phyloP scores from a whole-genome alignment of 306 rosid species.

The Castanea mollissima region DNA sequence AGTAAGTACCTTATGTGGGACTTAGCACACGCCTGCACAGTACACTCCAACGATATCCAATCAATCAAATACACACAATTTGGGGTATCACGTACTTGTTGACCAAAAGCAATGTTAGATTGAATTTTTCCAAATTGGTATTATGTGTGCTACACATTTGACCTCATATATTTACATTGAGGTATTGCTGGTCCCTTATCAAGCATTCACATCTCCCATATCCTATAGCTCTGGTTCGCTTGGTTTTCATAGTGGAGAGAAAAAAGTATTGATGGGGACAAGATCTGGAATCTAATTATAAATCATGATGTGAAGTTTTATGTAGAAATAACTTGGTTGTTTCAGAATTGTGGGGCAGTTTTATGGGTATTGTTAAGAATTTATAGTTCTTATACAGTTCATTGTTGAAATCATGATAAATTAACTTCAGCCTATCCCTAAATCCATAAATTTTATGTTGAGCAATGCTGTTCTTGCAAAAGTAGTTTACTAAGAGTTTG shows the following conservation, averaged over 20 bases:
- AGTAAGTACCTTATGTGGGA: too few relatives aligned
- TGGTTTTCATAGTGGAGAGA: background rate
- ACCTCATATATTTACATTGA: too few relatives aligned
- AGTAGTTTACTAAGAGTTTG: too few relatives aligned
- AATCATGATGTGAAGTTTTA: background rate
- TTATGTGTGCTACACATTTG: too few relatives aligned
- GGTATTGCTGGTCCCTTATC: background rate
- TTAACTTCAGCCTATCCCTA: background rate
- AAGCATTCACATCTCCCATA: background rate
- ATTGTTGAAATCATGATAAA: background rate
- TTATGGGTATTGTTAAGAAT: background rate
- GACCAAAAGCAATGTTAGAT: too few relatives aligned
- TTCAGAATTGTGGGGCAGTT: background rate
- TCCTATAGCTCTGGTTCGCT: background rate
- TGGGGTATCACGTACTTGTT: too few relatives aligned
- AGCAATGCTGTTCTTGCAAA: too few relatives aligned
- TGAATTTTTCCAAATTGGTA: too few relatives aligned
- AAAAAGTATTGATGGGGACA: background rate
- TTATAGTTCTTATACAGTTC: background rate
- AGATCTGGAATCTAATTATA: background rate
- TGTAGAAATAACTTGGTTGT: background rate
- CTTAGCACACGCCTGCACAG: too few relatives aligned
- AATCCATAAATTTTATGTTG: background rate
- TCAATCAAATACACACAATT: too few relatives aligned
- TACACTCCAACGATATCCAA: too few relatives aligned